phyloP scores from a whole-genome alignment of 306 rosid species.

The Corylus heterophylla region DNA sequence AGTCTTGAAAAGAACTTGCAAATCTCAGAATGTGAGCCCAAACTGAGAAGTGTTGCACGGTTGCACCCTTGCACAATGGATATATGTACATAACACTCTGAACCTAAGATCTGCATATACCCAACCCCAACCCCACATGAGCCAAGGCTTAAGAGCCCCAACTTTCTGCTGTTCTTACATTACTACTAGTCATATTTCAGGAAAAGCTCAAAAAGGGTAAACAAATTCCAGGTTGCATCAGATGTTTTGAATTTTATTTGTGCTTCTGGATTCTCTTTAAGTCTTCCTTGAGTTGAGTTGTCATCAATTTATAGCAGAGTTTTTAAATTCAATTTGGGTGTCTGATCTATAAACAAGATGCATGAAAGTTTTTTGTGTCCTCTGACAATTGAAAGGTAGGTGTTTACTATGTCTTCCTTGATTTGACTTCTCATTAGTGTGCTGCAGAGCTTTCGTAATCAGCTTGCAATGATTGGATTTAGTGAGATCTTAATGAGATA shows the following conservation, averaged over 20 bases:
- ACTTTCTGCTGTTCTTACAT: neutral
- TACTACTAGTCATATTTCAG: neutral
- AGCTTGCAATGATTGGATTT: neutral
- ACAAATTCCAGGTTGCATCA: neutral
- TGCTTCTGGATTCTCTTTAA: neutral
- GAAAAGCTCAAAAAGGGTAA: neutral
- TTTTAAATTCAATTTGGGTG: neutral
- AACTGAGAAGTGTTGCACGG: neutral
- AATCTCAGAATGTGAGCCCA: neutral
- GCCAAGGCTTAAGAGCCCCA: neutral
- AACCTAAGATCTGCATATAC: neutral
- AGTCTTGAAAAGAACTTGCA: neutral
- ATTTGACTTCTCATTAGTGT: conserved; percentile 6
- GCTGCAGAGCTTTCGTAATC: neutral
- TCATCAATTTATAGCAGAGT: neutral
- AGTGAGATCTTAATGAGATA: neutral
- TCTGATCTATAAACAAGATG: neutral
- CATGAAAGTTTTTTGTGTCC: neutral
- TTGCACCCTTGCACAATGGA: neutral
- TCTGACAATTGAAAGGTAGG: neutral
- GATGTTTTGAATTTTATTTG: neutral
- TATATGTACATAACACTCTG: neutral
- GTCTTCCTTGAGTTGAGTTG: neutral
- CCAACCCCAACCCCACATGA: neutral
- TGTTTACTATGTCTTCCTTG: conserved; percentile 5